phyloP scores from a whole-genome alignment of 1,139 yeast species.

The Zygoascus hellenicus region DNA sequence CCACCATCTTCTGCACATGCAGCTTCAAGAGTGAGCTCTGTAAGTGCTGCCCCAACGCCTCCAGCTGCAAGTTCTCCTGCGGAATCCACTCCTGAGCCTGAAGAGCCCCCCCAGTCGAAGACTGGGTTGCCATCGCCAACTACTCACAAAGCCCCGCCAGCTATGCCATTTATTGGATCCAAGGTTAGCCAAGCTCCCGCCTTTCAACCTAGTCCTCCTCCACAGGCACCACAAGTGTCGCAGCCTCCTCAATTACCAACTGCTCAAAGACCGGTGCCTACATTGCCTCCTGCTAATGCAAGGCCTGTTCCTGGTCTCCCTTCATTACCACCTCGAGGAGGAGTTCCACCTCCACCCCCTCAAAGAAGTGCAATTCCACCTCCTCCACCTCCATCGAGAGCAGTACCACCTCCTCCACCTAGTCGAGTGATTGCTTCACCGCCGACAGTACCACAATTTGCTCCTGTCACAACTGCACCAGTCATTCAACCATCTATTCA shows the following conservation, averaged over 20 bases:
- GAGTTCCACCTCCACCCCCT: constrained; percentile 24
- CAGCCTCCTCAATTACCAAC: constrained; percentile 23
- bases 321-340: constrained; percentile 16
- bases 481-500: constrained; percentile 18
- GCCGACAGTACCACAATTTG: constrained; percentile 23
- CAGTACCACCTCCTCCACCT: constrained; percentile 24
- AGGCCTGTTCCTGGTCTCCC: constrained; percentile 21
- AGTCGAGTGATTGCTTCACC: constrained; percentile 14
- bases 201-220: no score
- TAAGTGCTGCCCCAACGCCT: constrained; percentile 31
- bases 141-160: constrained; percentile 33
- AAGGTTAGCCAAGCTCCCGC: constrained; percentile 18
- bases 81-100: constrained; percentile 17
- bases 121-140: constrained; percentile 37
- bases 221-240: constrained; percentile 19
- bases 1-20: constrained; percentile 25
- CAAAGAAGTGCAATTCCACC: constrained; percentile 19
- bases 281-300: constrained; percentile 24
- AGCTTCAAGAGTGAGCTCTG: no score
- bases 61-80: constrained; percentile 19
- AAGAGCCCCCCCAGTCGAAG: constrained; percentile 5
- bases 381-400: constrained; percentile 31
- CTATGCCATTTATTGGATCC: constrained; percentile 31
- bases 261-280: constrained; percentile 17
- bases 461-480: constrained; percentile 21